Evolutionary conservation across 2,329 filamentous ascomycete genomes (phyloP), one percentile per base, ranked within the genome.

Genomic region (Aspergillus calidoustus): DNA sequence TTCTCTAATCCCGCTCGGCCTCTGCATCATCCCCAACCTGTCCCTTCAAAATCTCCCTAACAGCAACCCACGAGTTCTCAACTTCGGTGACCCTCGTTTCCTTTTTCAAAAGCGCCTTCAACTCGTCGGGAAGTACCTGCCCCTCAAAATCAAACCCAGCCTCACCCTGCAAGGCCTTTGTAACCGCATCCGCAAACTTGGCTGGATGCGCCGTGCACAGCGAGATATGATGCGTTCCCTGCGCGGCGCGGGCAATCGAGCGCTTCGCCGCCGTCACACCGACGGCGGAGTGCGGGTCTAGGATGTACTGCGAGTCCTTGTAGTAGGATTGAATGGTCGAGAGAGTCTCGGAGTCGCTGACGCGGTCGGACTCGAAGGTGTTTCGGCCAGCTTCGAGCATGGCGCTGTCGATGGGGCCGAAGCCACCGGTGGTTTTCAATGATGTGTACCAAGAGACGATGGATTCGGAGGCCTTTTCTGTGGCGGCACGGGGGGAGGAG

Each of bases 151-250:
- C 84, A 70, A 96, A 97, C 1, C 84, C 88, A n/a, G 84, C 76
- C 73, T 91, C 84, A 8, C 85, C 85, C 66, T 87, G 85, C 62
- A 98, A 82, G 0, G 94, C 93, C 52, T 90, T 76, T 69, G 93
- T 90, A 1, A 99, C 94, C 0, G 93, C 93, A 34, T 87, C 87
- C 0, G 90, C 88, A 73, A 99, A 99, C 78, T 99, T 99, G 64
- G 94, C 95, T 0, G 95, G 94, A 77, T 99, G 95, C 2, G 95
- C 95, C 2, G 95, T 99, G 1, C 93, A 91, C 3, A 99, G 86
- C 1, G 92, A 89, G 71, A 99, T 90, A 76, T 96, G 91, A 56
- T 89, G 79, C 17, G 81, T 80, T 2, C 77, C 74, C 2, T 81
- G 76, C 48, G 82, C 75, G 15, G 46, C 46, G 0, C 87, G 82